Evolutionary conservation across 2,329 filamentous ascomycete genomes (phyloP).

Genomic region (Laburnicola sp.): DNA sequence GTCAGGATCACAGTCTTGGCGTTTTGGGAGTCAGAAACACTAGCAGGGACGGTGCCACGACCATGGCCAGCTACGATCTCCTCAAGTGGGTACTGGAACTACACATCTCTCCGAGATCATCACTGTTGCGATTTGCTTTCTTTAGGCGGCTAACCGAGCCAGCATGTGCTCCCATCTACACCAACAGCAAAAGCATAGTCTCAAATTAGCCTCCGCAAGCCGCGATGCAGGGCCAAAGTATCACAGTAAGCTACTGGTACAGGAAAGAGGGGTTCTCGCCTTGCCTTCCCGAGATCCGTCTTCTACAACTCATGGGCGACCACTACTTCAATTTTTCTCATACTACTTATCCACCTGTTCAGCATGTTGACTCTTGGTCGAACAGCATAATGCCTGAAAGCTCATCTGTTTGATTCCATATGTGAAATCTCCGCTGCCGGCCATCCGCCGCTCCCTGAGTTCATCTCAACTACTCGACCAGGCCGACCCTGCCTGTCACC

Average conservation of each 20-base stretch:
- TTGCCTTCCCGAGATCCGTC: no score
- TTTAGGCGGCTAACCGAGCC: no score
- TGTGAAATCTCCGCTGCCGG: background rate
- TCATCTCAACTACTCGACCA: conserved; percentile 7
- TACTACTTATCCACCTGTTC: background rate
- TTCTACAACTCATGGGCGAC: background rate
- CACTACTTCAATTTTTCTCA: background rate
- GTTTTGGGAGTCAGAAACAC: background rate
- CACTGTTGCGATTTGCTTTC: no score
- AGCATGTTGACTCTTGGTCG: background rate
- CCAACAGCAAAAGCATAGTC: no score
- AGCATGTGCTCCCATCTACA: no score
- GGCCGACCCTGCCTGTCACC: conserved; percentile 8
- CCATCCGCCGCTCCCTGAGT: background rate
- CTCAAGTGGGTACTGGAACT: no score
- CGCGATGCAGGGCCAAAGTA: no score
- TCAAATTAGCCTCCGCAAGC: no score
- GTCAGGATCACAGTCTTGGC: conserved; percentile 11
- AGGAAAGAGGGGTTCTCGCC: no score
- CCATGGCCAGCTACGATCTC: background rate
- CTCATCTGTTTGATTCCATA: background rate
- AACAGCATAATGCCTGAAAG: background rate
- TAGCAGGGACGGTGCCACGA: background rate
- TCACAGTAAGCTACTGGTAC: no score
- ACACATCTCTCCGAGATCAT: no score